A percentile compares a stretch with the other conserved stretches of the same genome.
Conservation (phyloP, 495 filamentous ascomycete genomes). For the Zalerion maritima region DNA sequence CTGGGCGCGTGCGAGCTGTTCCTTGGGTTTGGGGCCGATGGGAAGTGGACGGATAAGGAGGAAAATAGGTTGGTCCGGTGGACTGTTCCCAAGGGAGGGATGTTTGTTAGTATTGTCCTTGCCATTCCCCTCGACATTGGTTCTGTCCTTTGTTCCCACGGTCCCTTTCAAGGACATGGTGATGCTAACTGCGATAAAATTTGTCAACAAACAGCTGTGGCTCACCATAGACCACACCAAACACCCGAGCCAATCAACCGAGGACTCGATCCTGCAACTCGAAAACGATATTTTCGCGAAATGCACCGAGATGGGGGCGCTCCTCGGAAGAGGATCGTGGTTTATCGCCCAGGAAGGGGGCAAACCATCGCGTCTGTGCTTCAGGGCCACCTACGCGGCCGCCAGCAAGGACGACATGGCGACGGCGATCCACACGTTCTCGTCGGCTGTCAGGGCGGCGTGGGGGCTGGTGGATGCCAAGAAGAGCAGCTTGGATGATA, state of each 20-base stretch:
- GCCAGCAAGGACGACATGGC: slow-evolving; percentile 60
- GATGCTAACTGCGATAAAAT: too few relatives aligned
- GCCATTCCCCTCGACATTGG: too few relatives aligned
- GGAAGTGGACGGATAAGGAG: too few relatives aligned
- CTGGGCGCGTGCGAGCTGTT: slow-evolving; percentile 71
- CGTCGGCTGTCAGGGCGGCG: slow-evolving; percentile 47
- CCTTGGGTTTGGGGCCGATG: too few relatives aligned
- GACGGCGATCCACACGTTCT: slow-evolving; percentile 66
- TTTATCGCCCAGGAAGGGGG: slow-evolving; percentile 51
- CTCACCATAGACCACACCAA: slow-evolving; percentile 58
- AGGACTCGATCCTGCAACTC: slow-evolving; percentile 48
- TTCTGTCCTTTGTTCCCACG: too few relatives aligned
- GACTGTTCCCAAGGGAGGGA: slow-evolving; percentile 75
- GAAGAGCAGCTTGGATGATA: neutral
- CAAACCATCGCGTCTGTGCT: slow-evolving; percentile 46
- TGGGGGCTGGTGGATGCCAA: slow-evolving; percentile 39
- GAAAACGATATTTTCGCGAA: slow-evolving; percentile 75
- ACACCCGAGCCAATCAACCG: slow-evolving; percentile 49
- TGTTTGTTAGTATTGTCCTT: slow-evolving; percentile 63
- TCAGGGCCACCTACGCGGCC: slow-evolving; percentile 79
- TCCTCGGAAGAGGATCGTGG: slow-evolving; percentile 75
- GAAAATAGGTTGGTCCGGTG: slow-evolving; percentile 85
- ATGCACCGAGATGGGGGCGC: slow-evolving; percentile 53
- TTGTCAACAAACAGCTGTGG: slow-evolving; percentile 76
- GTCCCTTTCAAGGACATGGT: too few relatives aligned